Base-by-base conservation (phyloP, 192 early-diverging fungal species). In the Coemansia sp. region DNA sequence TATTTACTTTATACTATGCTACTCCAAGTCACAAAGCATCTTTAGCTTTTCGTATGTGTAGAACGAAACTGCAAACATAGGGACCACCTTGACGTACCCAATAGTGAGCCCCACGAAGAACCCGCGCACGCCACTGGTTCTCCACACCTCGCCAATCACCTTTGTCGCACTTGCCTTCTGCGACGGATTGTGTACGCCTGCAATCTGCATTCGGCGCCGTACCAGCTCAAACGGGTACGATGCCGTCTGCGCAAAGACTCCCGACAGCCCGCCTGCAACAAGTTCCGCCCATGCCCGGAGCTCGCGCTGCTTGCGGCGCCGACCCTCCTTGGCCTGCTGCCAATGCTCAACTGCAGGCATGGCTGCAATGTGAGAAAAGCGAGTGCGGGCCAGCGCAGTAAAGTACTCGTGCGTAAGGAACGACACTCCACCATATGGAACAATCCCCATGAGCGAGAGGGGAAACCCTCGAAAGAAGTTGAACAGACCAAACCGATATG, bases 61-160 rank as follows among this genome's bases (percentile, higher is more conserved):
- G 76, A 97, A 97, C 17, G 85, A 86, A 17, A 94, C 87, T 7
- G 91, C 94, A 61, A 86, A 86, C 94, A 98, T 95, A 0, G 96
- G 96, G 26, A 86, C 85, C 3, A 98, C 90, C 72, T 98, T 98
- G 65, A 98, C 69, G 70, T 93, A 98, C 33, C 96, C 96, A 70
- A 98, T 98, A 26, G 87, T 93, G 42, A 98, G 80, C n/a, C 96
- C 96, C 11, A 98, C 93, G 85, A 88, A 98, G 74, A 97, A 96
- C 7, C 96, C 96, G 26, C 85, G 83, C 41, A 84, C 72, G 21
- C 95, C 95, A 19, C 82, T 82, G 34, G 70, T 67, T 33, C 53
- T 42, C 70, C 86, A 91, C 53, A 98, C 90, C 5, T 75, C 72
- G 38, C 65, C 72, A 3, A 82, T 81, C 14, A 90, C 90, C 32